Base-by-base conservation (phyloP, 306 rosid genomes). In the Malus fusca region DNA sequence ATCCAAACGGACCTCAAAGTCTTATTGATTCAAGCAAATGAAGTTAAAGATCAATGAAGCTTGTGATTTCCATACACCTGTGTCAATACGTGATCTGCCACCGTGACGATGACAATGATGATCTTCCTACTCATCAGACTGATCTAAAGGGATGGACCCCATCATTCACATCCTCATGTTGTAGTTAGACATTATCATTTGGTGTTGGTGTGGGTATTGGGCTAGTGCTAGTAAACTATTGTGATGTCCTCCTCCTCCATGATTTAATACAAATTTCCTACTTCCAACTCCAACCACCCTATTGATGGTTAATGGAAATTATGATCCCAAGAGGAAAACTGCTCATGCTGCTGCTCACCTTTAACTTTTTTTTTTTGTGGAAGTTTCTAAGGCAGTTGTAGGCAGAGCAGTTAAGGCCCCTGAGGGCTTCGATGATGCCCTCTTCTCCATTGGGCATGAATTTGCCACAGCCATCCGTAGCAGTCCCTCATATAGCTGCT, bases 381-480 rank as follows among this genome's bases (percentile, higher is more conserved):
- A 93, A 93, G 85, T 93, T 93, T 77, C 92, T 83, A 85, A 91
- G 97, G 48, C 97, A 93, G 21, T 87, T 77, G 84, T 93, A 93
- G 58, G 96, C 96, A 0, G 97, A 91, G 80, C 96, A 93, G 62
- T 33, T 89, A 62, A 93, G 87, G 19, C 35, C 35, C 35, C 1
- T 33, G 35, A 33, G 7, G 37, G 98, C 95, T 69, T 93, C 98
- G 4, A 89, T 81, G 37, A 85, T 85, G 3, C 97, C 98, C 68
- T 91, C 88, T 66, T 93, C 88, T 18, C 97, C 97, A 74, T 85
- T 85, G 1, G 98, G 92, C 97, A 93, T 93, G 90, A 93, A 93
- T 80, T 93, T 97, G 4, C 98, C 92, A 51, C 97, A 93, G 0
- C 98, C 98, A 60, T 93, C 97, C 0, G 87, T 87, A 17, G 92